Base-by-base conservation (phyloP, 208 protist species). In the Crithidia mellificae region DNA sequence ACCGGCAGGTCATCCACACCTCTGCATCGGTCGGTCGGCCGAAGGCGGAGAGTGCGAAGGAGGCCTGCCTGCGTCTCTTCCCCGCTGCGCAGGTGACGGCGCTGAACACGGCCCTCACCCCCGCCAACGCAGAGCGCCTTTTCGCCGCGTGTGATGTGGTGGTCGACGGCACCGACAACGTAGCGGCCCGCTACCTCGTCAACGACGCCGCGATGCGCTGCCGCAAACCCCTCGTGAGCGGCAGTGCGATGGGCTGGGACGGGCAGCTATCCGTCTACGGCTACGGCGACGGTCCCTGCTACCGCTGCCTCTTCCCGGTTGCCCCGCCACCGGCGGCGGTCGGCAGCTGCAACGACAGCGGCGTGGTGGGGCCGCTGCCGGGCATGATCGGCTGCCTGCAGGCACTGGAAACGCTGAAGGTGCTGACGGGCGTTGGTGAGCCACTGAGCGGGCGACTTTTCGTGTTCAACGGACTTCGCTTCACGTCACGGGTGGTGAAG, bases 351-450 rank as follows among this genome's bases (percentile, higher is more conserved):
- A 90, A 88, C 36, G 93, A 98, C 69, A 88, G 68, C 2, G 97
- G 97, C 30, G 95, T 98, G 36, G 47, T 98, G 34, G 95, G 95
- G 1, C 84, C 92, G 4, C 80, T 98, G n/a, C 91, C 96, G 2
- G 97, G 96, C 17, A 83, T 94, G 68, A 98, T 98, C 49, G 97
- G 97, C 3, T 93, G 85, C 51, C 63, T 98, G 62, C 96, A 98
- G 76, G 96, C 97, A 38, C 67, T 98, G 46, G 94, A 98, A 68
- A 81, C 74, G 20, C 55, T 97, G 38, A 98, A 98, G 70, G 58
- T 98, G 25, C 41, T 97, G 30, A 64, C 84, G 19, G 78, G 77
- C 30, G 82, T 85, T 4, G 91, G 90, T 11, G 81, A 91, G 8
- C 49, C 80, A 0, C 72, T 98, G 12, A 64, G 64, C 5, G 88